Percentiles rank a stretch among this genome's conserved stretches.
Conservation (phyloP, 2,329 filamentous ascomycete species). For the Talaromyces rugulosus region DNA sequence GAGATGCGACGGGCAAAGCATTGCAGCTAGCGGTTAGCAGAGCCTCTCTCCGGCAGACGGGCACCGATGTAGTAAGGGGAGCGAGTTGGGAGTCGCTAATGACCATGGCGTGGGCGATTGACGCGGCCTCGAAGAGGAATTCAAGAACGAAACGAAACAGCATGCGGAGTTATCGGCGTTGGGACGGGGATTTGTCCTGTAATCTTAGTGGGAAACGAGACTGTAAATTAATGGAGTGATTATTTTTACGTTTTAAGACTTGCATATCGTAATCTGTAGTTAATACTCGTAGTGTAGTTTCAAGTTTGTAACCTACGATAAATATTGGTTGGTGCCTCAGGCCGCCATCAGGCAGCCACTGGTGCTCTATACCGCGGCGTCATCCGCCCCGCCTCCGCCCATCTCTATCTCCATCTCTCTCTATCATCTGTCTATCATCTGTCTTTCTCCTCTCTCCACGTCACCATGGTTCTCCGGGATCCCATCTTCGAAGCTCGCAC, state of each 20-base stretch:
- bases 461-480: conserved; percentile 37
- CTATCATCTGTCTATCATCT: not conserved
- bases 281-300: not conserved
- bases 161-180: conserved; percentile 24
- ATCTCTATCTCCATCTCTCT: not conserved
- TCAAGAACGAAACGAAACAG: conserved; percentile 23
- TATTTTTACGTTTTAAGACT: not conserved
- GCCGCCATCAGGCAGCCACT: not conserved
- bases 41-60: conserved; percentile 31
- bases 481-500: conserved; percentile 40
- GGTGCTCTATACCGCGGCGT: not conserved
- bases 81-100: conserved; percentile 43
- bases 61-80: conserved; percentile 28
- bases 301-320: not conserved
- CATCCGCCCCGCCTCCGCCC: not conserved
- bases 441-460: not conserved
- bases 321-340: not conserved
- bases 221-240: not conserved
- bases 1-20: conserved; percentile 51
- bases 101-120: conserved; percentile 43
- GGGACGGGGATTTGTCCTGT: not conserved
- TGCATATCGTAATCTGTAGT: not conserved
- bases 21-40: conserved; percentile 49
- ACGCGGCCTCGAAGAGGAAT: conserved; percentile 27
- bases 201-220: not conserved